phyloP scores from a whole-genome alignment of 305 asterid genomes.

The Fraxinus platypoda region DNA sequence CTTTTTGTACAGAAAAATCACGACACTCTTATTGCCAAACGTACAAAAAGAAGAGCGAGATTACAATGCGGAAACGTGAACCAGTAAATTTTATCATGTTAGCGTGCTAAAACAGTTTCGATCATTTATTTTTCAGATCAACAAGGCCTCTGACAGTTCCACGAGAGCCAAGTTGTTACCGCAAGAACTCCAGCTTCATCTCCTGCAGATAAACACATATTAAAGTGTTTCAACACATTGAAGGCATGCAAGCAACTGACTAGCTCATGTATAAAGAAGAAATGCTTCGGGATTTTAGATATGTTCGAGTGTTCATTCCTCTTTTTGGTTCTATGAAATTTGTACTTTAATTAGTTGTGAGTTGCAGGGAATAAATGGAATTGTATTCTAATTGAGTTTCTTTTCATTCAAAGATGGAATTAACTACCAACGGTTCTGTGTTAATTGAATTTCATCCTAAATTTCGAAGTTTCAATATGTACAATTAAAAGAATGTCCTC shows the following conservation, averaged over 20 bases:
- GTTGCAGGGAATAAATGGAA: constrained; percentile 26
- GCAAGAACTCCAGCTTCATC: constrained; percentile 45
- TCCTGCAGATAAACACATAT: constrained; percentile 30
- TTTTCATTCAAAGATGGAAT: not conserved
- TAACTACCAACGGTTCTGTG: not conserved
- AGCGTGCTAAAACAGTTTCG: not conserved
- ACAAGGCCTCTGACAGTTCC: constrained; percentile 73
- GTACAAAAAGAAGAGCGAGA: not conserved
- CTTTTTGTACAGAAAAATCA: not conserved
- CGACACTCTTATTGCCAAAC: not conserved
- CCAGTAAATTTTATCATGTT: not conserved
- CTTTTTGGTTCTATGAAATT: constrained; percentile 12
- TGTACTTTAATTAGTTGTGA: constrained; percentile 1
- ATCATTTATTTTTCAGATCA: constrained; percentile 37
- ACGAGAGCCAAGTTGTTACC: constrained; percentile 58
- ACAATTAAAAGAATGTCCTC: not conserved
- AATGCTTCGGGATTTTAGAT: constrained; percentile 10
- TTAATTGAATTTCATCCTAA: not conserved
- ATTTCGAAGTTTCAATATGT: not conserved
- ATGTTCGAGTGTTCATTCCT: constrained; percentile 7
- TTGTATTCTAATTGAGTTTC: constrained; percentile 7
- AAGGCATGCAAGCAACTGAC: not conserved
- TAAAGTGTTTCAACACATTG: not conserved
- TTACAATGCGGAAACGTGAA: not conserved
- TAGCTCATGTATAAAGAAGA: not conserved